Conservation (phyloP, 1,139 yeast species). For the Candida tetrigidarum region DNA sequence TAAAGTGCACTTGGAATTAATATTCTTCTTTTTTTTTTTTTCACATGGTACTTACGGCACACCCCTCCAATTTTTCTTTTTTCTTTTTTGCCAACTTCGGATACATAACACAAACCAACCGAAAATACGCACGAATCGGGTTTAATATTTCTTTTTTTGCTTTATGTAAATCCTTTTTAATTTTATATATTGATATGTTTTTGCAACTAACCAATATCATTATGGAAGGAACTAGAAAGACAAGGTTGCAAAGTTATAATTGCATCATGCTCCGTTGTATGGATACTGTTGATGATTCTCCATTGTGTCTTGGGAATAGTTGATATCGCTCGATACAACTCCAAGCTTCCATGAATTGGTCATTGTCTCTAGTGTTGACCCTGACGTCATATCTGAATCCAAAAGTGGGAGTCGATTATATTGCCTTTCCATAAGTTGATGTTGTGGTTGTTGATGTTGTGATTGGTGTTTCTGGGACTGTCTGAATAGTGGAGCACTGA, state of each 20-base stretch:
- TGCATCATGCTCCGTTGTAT: not conserved
- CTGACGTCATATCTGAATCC: not conserved
- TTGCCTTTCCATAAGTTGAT: not conserved
- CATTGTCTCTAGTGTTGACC: conserved; percentile 4
- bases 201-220: conserved; percentile 4
- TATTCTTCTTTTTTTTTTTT: not conserved
- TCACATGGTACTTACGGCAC: conserved; percentile 4
- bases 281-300: not conserved
- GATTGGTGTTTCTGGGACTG: conserved; percentile 4
- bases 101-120: not conserved
- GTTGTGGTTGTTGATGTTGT: not conserved
- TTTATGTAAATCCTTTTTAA: too few relatives aligned
- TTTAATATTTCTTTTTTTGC: too few relatives aligned
- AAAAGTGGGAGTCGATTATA: not conserved
- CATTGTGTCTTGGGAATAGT: conserved; percentile 6
- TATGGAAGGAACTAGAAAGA: not conserved
- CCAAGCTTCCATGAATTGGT: conserved; percentile 13
- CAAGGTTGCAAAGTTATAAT: not conserved
- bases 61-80: too few relatives aligned
- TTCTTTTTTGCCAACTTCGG: not conserved
- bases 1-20: not conserved
- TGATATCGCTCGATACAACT: conserved; percentile 7
- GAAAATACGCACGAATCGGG: not conserved
- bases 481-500: conserved; percentile 12
- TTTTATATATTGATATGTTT: too few relatives aligned